Percentiles rank a stretch among this genome's conserved stretches.
These are phyloP conservation scores for Wakefieldia striispora DNA, from an alignment of 768 basidiomycete genomes.

Conservation along the genomic window DNA sequence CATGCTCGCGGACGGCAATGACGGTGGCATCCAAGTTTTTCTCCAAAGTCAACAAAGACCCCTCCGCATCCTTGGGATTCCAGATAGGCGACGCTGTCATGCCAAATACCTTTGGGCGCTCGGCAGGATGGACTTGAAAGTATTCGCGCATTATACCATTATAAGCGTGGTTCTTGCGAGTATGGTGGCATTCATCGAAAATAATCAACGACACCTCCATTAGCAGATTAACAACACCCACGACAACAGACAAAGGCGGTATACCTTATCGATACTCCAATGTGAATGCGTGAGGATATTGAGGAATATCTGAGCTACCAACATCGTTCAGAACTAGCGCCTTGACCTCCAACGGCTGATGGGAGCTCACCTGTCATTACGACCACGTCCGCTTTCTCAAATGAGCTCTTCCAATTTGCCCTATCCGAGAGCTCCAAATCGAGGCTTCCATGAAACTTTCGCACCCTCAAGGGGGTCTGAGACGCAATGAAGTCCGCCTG, in stretches of 20 bases:
- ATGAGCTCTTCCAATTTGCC: slow-evolving; percentile 59
- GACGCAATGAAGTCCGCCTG: slow-evolving; percentile 65
- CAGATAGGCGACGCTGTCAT: slow-evolving; percentile 92
- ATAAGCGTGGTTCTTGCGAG: slow-evolving; percentile 54
- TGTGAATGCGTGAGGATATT: slow-evolving; percentile 80
- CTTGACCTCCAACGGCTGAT: background rate
- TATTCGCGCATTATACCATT: slow-evolving; percentile 59
- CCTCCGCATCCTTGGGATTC: slow-evolving; percentile 67
- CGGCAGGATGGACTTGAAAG: slow-evolving; percentile 39
- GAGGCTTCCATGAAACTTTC: slow-evolving; percentile 66
- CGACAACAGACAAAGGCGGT: background rate
- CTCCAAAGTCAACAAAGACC: slow-evolving; percentile 64
- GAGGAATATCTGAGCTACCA: slow-evolving; percentile 74
- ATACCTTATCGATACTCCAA: slow-evolving; percentile 66
- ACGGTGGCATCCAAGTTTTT: slow-evolving; percentile 71
- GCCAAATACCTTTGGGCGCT: slow-evolving; percentile 84
- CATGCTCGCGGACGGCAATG: slow-evolving; percentile 68
- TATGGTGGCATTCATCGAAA: slow-evolving; percentile 60
- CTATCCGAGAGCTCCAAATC: slow-evolving; percentile 72
- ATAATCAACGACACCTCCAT: slow-evolving; percentile 53
- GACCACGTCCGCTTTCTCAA: slow-evolving; percentile 66
- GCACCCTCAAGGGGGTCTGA: slow-evolving; percentile 64
- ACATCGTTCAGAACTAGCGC: slow-evolving; percentile 2
- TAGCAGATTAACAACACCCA: background rate
- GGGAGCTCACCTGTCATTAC: slow-evolving; percentile 74